Base-by-base conservation (phyloP, 2,329 filamentous ascomycete species). In the Talaromyces marneffei region DNA sequence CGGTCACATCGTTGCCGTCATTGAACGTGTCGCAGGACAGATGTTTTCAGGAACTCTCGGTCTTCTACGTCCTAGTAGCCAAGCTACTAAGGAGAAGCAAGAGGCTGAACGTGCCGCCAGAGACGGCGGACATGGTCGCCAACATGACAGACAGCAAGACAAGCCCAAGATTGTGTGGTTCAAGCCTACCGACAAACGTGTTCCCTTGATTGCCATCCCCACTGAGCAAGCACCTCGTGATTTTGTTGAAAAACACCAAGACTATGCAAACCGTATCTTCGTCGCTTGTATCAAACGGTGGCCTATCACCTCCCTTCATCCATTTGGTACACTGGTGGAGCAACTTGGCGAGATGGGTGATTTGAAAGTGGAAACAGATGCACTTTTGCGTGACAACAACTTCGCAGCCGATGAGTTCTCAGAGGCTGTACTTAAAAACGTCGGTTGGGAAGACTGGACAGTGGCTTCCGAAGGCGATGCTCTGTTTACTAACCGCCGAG, bases 131-230 rank as follows among this genome's bases (percentile, higher is more conserved):
- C 83, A 84, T 66, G 87, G 89, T 65, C 84, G 84, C 63, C 85
- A 87, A 58, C 87, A 94, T 66, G 90, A 92, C 64, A 87, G 89
- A 66, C 90, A 92, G 59, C 92, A 95, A 74, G 94, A 99, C 66
- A 97, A 97, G 79, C 94, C 94, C 65, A 99, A 99, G 86, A 99
- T 99, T 78, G 94, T 99, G 44, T 99, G 94, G 94, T 99, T 99
- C 82, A 99, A 99, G 82, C 94, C 94, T 62, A 99, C 94, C 1
- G 94, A 99, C 79, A 97, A 99, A 85, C 91, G 94, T 72, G 94
- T 99, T 53, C 94, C 94, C 55, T 82, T 99, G 66, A 99, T 99
- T 75, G 94, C 94, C 59, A 99, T 99, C 66, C 94, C 94, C 1
- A 99, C 94, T 2, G 94, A 99, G 76, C 94, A 99, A 78, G 94